Conservation (phyloP, 2,329 filamentous ascomycete genomes). For the Fusarium goolgardi region DNA sequence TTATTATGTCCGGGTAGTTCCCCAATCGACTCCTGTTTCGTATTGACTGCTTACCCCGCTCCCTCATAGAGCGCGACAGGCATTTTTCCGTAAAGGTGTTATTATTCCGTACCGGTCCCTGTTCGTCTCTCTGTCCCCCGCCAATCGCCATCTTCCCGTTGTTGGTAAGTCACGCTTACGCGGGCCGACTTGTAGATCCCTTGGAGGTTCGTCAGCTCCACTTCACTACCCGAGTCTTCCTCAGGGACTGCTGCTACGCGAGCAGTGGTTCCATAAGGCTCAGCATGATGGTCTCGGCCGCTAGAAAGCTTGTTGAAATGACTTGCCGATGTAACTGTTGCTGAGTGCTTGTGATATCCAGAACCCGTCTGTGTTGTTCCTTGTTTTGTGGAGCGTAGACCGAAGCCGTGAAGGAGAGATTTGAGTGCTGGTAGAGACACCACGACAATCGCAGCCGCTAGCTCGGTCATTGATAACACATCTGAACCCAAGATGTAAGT, state of each 20-base stretch:
- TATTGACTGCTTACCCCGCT: neutral
- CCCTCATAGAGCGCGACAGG: neutral
- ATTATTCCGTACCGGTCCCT: neutral
- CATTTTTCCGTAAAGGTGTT: neutral
- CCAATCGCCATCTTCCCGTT: conserved; percentile 16
- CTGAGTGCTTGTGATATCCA: conserved; percentile 30
- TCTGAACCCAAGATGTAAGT: conserved; percentile 1
- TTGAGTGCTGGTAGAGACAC: conserved; percentile 39
- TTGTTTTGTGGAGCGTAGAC: conserved; percentile 32
- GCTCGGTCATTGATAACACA: conserved; percentile 39
- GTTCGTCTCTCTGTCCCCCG: neutral
- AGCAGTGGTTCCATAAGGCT: conserved; percentile 21
- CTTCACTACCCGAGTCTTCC: conserved; percentile 42
- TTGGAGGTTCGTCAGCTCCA: conserved; percentile 39
- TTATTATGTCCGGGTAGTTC: neutral
- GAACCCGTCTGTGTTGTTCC: conserved; percentile 28
- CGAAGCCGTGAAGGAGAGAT: conserved; percentile 34
- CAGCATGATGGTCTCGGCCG: conserved; percentile 28
- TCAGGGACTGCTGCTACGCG: conserved; percentile 24
- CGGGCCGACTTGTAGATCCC: conserved; percentile 43
- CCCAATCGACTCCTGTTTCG: neutral
- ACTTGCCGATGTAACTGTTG: conserved; percentile 11
- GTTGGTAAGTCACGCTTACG: conserved; percentile 38
- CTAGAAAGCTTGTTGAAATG: conserved; percentile 41
- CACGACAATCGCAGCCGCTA: conserved; percentile 37